Percentiles rank a stretch among this genome's conserved stretches.
These are phyloP conservation scores for Penicillium egyptiacum DNA, from an alignment of 495 filamentous ascomycete genomes.

Conservation along the genomic window DNA sequence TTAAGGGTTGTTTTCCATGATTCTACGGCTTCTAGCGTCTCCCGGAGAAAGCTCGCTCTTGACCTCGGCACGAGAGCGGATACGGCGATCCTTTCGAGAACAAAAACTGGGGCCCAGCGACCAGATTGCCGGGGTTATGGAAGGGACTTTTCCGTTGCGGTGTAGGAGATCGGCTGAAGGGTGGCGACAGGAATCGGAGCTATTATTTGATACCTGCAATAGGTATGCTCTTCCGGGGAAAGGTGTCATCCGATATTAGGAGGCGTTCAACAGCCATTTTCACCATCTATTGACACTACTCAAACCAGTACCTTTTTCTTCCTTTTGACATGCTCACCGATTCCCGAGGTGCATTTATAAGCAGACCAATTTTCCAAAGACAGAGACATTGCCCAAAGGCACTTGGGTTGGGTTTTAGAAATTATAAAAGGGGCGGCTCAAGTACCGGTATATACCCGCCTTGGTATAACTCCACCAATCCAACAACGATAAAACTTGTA, in stretches of 20 bases:
- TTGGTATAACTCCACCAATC: not conserved
- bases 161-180: slow-evolving; percentile 7
- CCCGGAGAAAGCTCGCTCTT: not conserved
- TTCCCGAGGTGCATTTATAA: not conserved
- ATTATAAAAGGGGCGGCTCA: not conserved
- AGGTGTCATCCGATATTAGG: slow-evolving; percentile 1
- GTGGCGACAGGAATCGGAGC: slow-evolving; percentile 5
- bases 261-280: not conserved
- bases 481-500: not conserved
- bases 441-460: not conserved
- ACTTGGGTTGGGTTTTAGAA: not conserved
- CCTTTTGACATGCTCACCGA: slow-evolving; percentile 2
- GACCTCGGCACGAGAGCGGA: slow-evolving; percentile 16
- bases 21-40: slow-evolving; percentile 11
- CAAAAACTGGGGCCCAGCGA: slow-evolving; percentile 1
- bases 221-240: not conserved
- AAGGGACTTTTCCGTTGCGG: slow-evolving; percentile 5
- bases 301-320: not conserved
- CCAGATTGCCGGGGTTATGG: slow-evolving; percentile 7
- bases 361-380: not conserved
- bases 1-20: not conserved
- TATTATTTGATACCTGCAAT: slow-evolving; percentile 3
- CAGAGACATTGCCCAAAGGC: not conserved
- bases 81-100: slow-evolving; percentile 14
- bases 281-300: not conserved